Evolutionary conservation across 352 stramenopile species (phyloP).

Genomic region (Thraustochytrium striatum): DNA sequence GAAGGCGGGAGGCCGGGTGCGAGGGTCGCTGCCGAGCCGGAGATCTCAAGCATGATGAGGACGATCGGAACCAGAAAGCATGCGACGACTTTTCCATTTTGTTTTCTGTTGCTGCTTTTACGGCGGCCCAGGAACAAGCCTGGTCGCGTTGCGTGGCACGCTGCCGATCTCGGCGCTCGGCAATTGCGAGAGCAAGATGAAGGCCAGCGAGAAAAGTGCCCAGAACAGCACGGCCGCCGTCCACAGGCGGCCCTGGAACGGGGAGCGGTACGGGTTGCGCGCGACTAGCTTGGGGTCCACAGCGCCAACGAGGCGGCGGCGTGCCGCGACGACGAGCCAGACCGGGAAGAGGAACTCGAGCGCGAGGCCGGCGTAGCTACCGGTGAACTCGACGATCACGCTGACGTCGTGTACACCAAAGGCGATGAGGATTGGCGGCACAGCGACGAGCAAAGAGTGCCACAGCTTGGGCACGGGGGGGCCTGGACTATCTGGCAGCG

Average conservation of each 20-base stretch:
- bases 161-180: too few relatives aligned
- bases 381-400: conserved; percentile 42
- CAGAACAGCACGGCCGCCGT: background rate
- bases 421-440: conserved; percentile 19
- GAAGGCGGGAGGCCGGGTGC: too few relatives aligned
- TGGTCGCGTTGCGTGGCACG: too few relatives aligned
- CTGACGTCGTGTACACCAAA: conserved; percentile 27
- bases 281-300: background rate
- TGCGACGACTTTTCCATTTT: too few relatives aligned
- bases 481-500: too few relatives aligned
- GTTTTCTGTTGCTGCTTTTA: too few relatives aligned
- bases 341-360: conserved; percentile 42
- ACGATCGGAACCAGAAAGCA: too few relatives aligned
- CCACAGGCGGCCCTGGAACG: background rate
- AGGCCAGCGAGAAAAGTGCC: background rate
- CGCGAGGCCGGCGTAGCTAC: conserved; percentile 37
- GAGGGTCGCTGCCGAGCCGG: too few relatives aligned
- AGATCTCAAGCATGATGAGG: too few relatives aligned
- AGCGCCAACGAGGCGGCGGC: background rate
- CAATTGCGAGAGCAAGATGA: conserved; percentile 23
- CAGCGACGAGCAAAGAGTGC: conserved; percentile 13
- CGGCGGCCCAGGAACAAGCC: background rate
- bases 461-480: too few relatives aligned
- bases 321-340: conserved; percentile 11
- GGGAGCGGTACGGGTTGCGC: background rate